Evolutionary conservation across 192 early-diverging fungal species (phyloP), one percentile per base, ranked within the genome.

Genomic region (Linnemannia elongata): DNA sequence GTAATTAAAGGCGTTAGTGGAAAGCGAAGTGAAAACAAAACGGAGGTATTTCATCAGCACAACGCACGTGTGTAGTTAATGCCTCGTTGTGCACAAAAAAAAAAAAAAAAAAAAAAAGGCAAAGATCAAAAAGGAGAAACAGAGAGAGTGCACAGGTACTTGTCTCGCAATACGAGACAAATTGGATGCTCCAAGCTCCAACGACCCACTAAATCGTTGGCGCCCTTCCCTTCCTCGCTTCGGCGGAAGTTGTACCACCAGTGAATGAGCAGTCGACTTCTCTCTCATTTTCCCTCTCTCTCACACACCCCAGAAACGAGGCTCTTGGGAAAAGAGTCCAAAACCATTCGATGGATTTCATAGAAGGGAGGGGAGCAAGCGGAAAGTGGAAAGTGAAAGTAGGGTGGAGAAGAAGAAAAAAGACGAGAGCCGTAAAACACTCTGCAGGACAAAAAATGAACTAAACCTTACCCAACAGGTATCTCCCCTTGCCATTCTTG

Each of bases 401-500:
- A 9, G 24, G 47, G 38, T 45, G 9, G 4, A 73, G 39, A 13
- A 73, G 42, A 70, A 41, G 8, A 49, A 36, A n/a, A 41, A 74
- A 33, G n/a, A 24, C 6, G 47, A 44, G 22, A n/a, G 42, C 70
- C 41, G 38, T 27, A 22, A 30, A 68, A 38, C 22, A 33, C 45
- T 45, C 66, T 38, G 24, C n/a, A 38, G 17, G 35, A 39, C 10
- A 44, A 70, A 30, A 70, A 27, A 24, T 30, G 41, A 44, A 30
- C 4, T 35, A 30, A 24, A 30, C 70, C 85, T 75, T 81, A 87
- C 85, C 68, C 24, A 87, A 38, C 72, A 87, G 5, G 35, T 87
- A 87, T 87, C 41, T 77, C 5, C 85, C 85, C 35, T 87, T 81
- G 72, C 85, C 85, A 22, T 78, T 87, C 57, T 71, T 77, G 57